These are phyloP conservation scores for Termitomyces sp. DNA, from an alignment of 768 basidiomycete genomes.

Conservation along the genomic window DNA sequence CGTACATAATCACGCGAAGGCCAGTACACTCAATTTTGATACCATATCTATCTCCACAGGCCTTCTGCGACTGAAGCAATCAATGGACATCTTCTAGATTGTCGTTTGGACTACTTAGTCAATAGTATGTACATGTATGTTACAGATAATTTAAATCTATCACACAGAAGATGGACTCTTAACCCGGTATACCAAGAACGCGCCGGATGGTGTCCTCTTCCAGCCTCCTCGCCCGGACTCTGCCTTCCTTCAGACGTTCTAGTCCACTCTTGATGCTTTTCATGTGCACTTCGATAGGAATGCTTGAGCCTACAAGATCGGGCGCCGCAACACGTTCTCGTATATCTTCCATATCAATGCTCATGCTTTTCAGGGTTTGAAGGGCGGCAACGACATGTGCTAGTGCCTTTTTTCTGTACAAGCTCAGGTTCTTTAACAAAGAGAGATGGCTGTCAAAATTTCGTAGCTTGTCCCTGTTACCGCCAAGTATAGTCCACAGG, in stretches of 20 bases:
- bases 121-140: conserved; percentile 8
- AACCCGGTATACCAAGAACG: conserved; percentile 18
- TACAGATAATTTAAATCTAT: background rate
- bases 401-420: conserved; percentile 55
- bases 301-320: conserved; percentile 47
- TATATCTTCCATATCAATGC: conserved; percentile 71
- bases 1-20: background rate
- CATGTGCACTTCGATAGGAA: conserved; percentile 73
- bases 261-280: conserved; percentile 62
- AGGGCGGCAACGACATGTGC: conserved; percentile 63
- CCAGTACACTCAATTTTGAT: background rate
- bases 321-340: conserved; percentile 69
- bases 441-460: conserved; percentile 44
- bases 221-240: conserved; percentile 41
- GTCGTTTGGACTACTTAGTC: background rate
- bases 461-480: conserved; percentile 45
- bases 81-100: background rate
- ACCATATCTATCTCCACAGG: background rate
- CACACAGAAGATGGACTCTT: background rate
- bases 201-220: conserved; percentile 35
- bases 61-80: background rate
- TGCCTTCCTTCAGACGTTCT: conserved; percentile 54
- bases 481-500: conserved; percentile 67
- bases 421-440: conserved; percentile 48
- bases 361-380: conserved; percentile 56